Evolutionary conservation across 2,329 filamentous ascomycete species (phyloP), one percentile per base, ranked within the genome.

Genomic region (Penicillium sumatraense): DNA sequence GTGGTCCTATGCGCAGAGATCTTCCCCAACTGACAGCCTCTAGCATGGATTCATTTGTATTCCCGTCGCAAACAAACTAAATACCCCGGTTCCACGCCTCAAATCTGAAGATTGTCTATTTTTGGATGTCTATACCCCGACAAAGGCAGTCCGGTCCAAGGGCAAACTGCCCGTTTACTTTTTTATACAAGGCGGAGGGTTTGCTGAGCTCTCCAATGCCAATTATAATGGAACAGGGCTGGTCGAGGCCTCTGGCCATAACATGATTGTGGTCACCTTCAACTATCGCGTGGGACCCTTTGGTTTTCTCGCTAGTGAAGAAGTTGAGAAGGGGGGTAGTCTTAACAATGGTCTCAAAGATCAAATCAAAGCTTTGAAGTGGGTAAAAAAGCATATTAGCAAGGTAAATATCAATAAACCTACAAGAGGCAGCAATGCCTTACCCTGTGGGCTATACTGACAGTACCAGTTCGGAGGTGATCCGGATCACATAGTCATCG

Each of bases 271-370:
- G 0, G 87, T 93, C 2, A 87, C 81, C 9, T 82, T 90, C 73
- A 92, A 91, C 72, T 92, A 93, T 68, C 86, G 90, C 5, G 88
- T 93, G 10, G 89, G 89, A 0, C 81, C 84, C 0, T 91, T 86
- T 61, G 89, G 90, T 0, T 93, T 92, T 67, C 78, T 93, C 11
- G 83, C 84, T 1, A 79, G 85, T 52, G 74, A 81, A 14, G 81
- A 88, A 62, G 72, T 87, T 1, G 61, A 74, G 27, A 27, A 57
- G 60, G 61, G 73, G 4, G 81, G 83, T 2, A 83, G 81, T 54
- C 68, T 86, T 31, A 92, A 92, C 69, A 86, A 86, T 62, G 89
- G 89, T 1, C 75, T 92, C 1, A 82, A 83, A 29, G 89, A 92
- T 68, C 88, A 91, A 70, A 77, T 86, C 49, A 87, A 88, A 65